Evolutionary conservation across 257 asterid genomes (phyloP).

Genomic region (Agastache rugosa): DNA sequence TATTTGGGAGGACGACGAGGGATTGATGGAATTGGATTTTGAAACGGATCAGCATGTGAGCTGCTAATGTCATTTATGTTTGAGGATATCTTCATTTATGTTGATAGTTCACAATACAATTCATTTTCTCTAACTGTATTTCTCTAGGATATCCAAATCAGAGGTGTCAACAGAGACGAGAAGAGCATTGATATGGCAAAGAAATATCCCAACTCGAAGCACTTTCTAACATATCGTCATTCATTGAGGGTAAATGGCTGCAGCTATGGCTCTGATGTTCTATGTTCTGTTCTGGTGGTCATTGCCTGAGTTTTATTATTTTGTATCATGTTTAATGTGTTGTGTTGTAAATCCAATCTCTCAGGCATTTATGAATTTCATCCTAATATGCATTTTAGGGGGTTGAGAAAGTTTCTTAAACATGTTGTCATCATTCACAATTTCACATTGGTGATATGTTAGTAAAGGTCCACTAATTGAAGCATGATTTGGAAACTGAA

Average conservation of each 20-base stretch:
- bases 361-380: conserved; percentile 15
- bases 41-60: conserved; percentile 81
- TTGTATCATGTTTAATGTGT: neutral
- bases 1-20: conserved; percentile 98
- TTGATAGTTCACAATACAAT: conserved; percentile 22
- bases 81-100: conserved; percentile 22
- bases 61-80: conserved; percentile 16
- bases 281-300: conserved; percentile 10
- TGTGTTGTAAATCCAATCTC: neutral
- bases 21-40: conserved; percentile 84
- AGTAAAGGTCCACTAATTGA: neutral
- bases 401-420: conserved; percentile 12
- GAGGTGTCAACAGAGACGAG: conserved; percentile 96
- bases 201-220: conserved; percentile 85
- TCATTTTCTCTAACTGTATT: conserved; percentile 23
- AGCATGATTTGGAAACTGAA: neutral
- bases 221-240: conserved; percentile 90
- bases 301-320: neutral
- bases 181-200: conserved; percentile 88
- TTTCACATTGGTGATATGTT: neutral
- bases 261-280: conserved; percentile 21
- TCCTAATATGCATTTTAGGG: conserved; percentile 16
- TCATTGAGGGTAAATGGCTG: conserved; percentile 77
- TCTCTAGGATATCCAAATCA: conserved; percentile 88
- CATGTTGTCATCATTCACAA: neutral